Base-by-base conservation (phyloP, 2,329 filamentous ascomycete species). In the Fonsecaea nubica region DNA sequence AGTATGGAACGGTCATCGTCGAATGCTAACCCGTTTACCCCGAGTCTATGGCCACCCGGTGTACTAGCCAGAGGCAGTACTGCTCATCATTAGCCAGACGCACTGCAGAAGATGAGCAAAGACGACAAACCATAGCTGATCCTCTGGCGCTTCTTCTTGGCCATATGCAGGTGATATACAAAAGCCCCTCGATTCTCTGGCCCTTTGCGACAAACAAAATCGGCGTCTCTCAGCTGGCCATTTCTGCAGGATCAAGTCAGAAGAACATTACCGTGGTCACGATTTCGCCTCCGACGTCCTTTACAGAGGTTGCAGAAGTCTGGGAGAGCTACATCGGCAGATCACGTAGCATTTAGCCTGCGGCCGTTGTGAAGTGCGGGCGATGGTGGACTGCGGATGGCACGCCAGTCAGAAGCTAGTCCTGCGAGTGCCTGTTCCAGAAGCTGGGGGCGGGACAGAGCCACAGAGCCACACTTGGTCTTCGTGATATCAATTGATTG, bases 21-120 rank as follows among this genome's bases (percentile, higher is more conserved):
- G 71, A 97, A 89, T 60, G 92, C 92, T 68, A 99, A 87, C 69
- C 94, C 93, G 84, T 98, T 97, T 73, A 99, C 92, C 71, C 95
- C 95, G 64, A 98, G 88, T 74, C 93, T 86, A 83, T 99, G 95
- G 65, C 94, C 94, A 72, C 92, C 92, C 18, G 88, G 86, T 65
- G 87, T 88, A 78, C 90, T 89, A 69, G 89, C 87, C 74, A 91
- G 87, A 75, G 90, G 89, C 72, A 92, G 85, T 79, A 92, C 89
- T 90, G 75, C 55, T 21, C 67, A 53, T 59, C 30, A 40, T 63
- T 48, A 68, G 65, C 54, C 4, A 58, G 53, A 13, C 50, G 38
- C 63, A 54, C 38, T 53, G 9, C 30, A 12, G 33, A 9, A 36
- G 36, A 18, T 18, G 13, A 50, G 53, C 15, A 33, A 7, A 9